These are phyloP conservation scores for Pulveroboletus ravenelii DNA, from an alignment of 768 basidiomycete species.

Conservation along the genomic window DNA sequence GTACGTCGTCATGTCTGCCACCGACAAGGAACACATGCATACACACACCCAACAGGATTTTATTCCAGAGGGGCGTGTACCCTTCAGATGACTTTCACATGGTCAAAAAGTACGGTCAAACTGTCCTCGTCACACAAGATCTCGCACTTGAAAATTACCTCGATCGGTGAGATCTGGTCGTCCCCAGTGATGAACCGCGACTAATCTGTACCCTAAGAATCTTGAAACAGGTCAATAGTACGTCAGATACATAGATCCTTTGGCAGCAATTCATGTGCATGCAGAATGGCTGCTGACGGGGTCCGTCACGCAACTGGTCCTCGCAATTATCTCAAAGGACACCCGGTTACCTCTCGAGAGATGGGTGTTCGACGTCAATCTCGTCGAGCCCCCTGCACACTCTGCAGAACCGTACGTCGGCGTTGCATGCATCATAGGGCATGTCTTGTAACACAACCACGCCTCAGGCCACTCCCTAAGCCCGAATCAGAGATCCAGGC, in stretches of 20 bases:
- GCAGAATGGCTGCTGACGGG: slow-evolving; percentile 92
- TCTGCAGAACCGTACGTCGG: slow-evolving; percentile 46
- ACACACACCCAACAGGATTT: slow-evolving; percentile 50
- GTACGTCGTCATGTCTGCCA: slow-evolving; percentile 41
- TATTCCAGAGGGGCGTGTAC: slow-evolving; percentile 96
- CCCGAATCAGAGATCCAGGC: slow-evolving; percentile 89
- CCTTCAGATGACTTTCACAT: slow-evolving; percentile 98
- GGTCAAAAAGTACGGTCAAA: slow-evolving; percentile 99
- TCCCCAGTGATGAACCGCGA: not conserved
- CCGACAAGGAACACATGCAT: not conserved
- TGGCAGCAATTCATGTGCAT: not conserved
- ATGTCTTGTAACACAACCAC: not conserved
- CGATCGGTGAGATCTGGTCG: slow-evolving; percentile 47
- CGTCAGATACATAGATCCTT: slow-evolving; percentile 25
- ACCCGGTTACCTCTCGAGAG: slow-evolving; percentile 87
- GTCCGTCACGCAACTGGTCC: slow-evolving; percentile 88
- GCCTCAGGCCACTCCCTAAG: slow-evolving; percentile 50
- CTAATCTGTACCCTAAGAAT: slow-evolving; percentile 50
- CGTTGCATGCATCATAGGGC: not conserved
- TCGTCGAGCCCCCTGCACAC: slow-evolving; percentile 61
- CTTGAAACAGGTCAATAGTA: slow-evolving; percentile 87
- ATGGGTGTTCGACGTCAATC: slow-evolving; percentile 96
- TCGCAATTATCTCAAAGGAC: slow-evolving; percentile 95
- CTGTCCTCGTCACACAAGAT: slow-evolving; percentile 91
- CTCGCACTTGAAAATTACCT: slow-evolving; percentile 91